A percentile compares a stretch with the other conserved stretches of the same genome.
phyloP scores from a whole-genome alignment of 768 basidiomycete species.

The Royoungia palumana region DNA sequence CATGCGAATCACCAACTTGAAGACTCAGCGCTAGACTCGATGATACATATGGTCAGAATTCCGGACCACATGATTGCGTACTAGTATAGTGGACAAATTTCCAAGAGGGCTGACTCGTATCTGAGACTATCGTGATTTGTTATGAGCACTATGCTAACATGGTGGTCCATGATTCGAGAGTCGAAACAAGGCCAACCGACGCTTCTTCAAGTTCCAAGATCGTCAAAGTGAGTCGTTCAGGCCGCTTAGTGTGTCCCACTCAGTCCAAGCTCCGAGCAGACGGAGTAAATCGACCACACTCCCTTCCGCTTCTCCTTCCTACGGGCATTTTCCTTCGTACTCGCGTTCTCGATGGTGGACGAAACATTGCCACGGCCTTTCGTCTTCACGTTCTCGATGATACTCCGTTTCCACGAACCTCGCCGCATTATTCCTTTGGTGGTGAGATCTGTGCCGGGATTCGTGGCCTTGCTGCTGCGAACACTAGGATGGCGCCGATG shows the following conservation, averaged over 20 bases:
- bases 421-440: slow-evolving; percentile 24
- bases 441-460: neutral
- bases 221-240: neutral
- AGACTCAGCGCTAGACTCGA: no score
- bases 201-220: no score
- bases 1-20: no score
- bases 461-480: slow-evolving; percentile 14
- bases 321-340: neutral
- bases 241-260: slow-evolving; percentile 6
- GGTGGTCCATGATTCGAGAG: no score
- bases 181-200: no score
- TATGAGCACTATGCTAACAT: no score
- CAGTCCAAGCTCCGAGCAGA: slow-evolving; percentile 23
- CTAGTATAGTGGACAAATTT: no score
- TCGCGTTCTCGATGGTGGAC: slow-evolving; percentile 14
- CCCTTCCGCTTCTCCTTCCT: slow-evolving; percentile 25
- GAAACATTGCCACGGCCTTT: slow-evolving; percentile 10
- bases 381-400: slow-evolving; percentile 14
- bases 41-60: no score
- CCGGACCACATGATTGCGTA: no score
- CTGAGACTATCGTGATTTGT: no score
- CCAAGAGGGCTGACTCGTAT: no score
- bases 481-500: slow-evolving; percentile 13
- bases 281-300: slow-evolving; percentile 29
- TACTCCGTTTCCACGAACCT: slow-evolving; percentile 26